Conservation (phyloP, 164 flowering plant species). For the Liquidambar formosana region DNA sequence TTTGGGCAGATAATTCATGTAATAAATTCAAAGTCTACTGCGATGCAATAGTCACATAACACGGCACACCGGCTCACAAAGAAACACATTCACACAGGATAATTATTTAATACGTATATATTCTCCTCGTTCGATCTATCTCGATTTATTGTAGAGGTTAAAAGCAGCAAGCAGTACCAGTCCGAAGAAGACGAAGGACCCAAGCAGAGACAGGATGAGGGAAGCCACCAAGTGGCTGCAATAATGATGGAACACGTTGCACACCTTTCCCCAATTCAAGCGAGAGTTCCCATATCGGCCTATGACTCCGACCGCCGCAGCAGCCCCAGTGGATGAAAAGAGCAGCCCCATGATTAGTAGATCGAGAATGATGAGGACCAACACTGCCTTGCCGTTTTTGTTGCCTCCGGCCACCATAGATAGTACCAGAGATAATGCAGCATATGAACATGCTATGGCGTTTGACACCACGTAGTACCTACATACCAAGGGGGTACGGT, state of each 20-base stretch:
- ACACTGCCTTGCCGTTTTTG: conserved; percentile 2
- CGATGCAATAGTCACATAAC: too few species aligned
- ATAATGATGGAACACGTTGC: conserved; percentile 32
- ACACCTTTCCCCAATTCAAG: conserved; percentile 38
- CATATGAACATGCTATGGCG: too few species aligned
- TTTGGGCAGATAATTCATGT: too few species aligned
- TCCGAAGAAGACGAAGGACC: conserved; percentile 23
- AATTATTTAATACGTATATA: too few species aligned
- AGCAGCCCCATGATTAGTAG: conserved; percentile 39
- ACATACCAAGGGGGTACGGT: too few species aligned
- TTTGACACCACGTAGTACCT: conserved; percentile 48
- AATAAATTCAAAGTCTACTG: too few species aligned
- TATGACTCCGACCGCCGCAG: conserved; percentile 32
- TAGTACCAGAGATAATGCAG: conserved; percentile 33
- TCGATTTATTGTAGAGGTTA: conserved; percentile 27
- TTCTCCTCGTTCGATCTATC: background rate
- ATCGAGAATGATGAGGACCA: conserved; percentile 30
- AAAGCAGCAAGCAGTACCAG: conserved; percentile 25
- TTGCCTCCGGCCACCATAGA: conserved; percentile 5
- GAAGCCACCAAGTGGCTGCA: conserved; percentile 31
- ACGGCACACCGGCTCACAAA: too few species aligned
- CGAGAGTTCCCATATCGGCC: conserved; percentile 40
- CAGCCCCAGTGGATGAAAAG: conserved; percentile 48
- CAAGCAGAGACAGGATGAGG: conserved; percentile 27
- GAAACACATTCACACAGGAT: background rate